These are phyloP conservation scores for Elsinoe australis DNA, from an alignment of 2,329 filamentous ascomycete species.

Conservation along the genomic window DNA sequence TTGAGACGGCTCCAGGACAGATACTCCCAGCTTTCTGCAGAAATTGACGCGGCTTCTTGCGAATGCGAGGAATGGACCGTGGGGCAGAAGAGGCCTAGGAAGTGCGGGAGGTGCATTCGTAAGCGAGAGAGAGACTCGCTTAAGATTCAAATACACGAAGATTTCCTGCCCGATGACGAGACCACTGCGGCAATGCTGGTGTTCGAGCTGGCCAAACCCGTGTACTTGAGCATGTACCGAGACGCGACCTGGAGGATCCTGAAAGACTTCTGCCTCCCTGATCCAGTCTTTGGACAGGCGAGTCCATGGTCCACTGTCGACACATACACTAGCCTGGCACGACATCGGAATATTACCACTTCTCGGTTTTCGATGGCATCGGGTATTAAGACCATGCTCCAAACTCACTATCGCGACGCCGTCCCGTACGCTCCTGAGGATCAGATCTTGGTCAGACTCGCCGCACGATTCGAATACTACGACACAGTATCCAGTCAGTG, in stretches of 20 bases:
- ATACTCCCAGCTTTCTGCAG: too few relatives aligned
- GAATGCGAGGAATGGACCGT: too few relatives aligned
- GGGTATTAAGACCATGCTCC: constrained; percentile 39
- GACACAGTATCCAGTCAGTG: constrained; percentile 37
- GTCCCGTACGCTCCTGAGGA: constrained; percentile 37
- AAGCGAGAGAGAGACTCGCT: constrained; percentile 33
- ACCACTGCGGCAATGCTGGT: constrained; percentile 38
- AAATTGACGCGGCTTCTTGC: too few relatives aligned
- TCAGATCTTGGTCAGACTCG: constrained; percentile 43
- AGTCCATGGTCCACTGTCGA: constrained; percentile 26
- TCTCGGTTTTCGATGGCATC: constrained; percentile 35
- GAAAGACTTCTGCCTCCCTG: constrained; percentile 30
- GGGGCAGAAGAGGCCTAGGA: too few relatives aligned
- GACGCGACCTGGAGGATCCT: constrained; percentile 47
- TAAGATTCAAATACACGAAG: constrained; percentile 43
- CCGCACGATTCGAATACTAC: constrained; percentile 42
- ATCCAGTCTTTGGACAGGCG: constrained; percentile 14
- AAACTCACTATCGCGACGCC: constrained; percentile 42
- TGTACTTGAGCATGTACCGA: constrained; percentile 43
- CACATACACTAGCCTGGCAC: constrained; percentile 30
- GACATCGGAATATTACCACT: constrained; percentile 20
- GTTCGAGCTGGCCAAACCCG: constrained; percentile 47
- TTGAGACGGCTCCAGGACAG: too few relatives aligned
- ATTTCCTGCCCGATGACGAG: constrained; percentile 39
- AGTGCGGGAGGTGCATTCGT: constrained; percentile 42